Evolutionary conservation across 1,284 basidiomycete genomes (phyloP), one percentile per base, ranked within the genome.

Genomic region (Cryptococcus sp.): DNA sequence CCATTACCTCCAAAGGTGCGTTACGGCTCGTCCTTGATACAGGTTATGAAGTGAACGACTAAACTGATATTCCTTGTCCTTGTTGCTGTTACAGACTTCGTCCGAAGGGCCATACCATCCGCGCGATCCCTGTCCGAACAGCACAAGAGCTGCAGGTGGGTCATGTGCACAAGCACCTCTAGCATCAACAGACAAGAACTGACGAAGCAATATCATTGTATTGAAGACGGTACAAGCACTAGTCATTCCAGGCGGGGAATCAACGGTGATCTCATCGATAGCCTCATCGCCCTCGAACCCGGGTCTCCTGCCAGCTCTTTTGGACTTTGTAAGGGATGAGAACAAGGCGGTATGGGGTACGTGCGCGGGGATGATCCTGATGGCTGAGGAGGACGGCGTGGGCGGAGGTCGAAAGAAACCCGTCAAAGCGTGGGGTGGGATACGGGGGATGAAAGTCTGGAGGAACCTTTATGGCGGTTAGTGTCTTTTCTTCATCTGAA

Each of bases 301-400:
- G 0, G 90, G 90, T 0, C 82, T 99, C 46, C 77, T 93, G 13
- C 87, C 90, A 25, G 91, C 91, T 1, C 82, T 99, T 5, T 83
- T 85, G 44, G 83, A 84, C 45, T 97, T 83, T 88, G 78, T 80
- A 82, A 54, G 82, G 79, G 71, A 82, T 61, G 73, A 76, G 1
- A 47, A 74, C 0, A 90, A 88, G 68, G 87, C 91, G 0, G 86
- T 94, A 0, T 99, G 93, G 91, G 95, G 95, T 3, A 98, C 94
- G 0, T 99, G 95, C 77, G 95, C 95, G 0, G 95, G 95, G 19
- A 94, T 95, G 66, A 98, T 99, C 65, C 82, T 98, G 50, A 85
- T 98, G 46, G 85, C 91, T 3, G 82, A 87, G 63, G 78, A 82
- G 8, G 84, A 78, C 62, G 75, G 75, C 0, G 72, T 91, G 16